These are phyloP conservation scores for Cordyceps cicadae DNA, from an alignment of 2,329 filamentous ascomycete genomes.

Conservation along the genomic window DNA sequence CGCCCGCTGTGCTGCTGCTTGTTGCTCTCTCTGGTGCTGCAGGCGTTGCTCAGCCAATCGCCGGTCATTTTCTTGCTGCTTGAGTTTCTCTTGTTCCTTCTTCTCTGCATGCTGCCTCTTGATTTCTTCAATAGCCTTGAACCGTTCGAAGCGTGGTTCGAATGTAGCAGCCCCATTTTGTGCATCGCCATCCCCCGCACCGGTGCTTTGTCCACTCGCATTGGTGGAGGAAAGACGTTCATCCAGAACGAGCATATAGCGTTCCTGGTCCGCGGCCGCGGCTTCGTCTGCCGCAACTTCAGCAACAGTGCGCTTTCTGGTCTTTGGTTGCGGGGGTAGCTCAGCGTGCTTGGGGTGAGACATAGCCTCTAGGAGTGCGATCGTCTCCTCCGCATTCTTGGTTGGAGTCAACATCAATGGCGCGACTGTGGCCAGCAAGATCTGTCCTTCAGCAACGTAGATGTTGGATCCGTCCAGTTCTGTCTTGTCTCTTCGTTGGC, in stretches of 20 bases:
- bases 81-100: slow-evolving; percentile 65
- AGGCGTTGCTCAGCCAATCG: slow-evolving; percentile 39
- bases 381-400: slow-evolving; percentile 57
- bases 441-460: slow-evolving; percentile 65
- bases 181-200: slow-evolving; percentile 61
- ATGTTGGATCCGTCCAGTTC: slow-evolving; percentile 69
- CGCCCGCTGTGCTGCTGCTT: slow-evolving; percentile 33
- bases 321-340: slow-evolving; percentile 74
- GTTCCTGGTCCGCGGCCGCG: slow-evolving; percentile 76
- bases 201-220: slow-evolving; percentile 47
- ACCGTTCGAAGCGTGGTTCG: slow-evolving; percentile 79
- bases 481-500: slow-evolving; percentile 61
- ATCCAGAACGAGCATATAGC: slow-evolving; percentile 88
- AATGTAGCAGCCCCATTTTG: slow-evolving; percentile 65
- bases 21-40: slow-evolving; percentile 38
- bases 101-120: slow-evolving; percentile 69
- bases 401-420: slow-evolving; percentile 73
- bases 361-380: slow-evolving; percentile 62
- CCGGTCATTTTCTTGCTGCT: slow-evolving; percentile 52
- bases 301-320: slow-evolving; percentile 84
- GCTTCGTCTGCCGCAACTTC: slow-evolving; percentile 95
- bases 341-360: slow-evolving; percentile 71
- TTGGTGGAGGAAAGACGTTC: slow-evolving; percentile 62
- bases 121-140: slow-evolving; percentile 85
- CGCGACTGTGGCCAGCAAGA: slow-evolving; percentile 64